phyloP scores from a whole-genome alignment of 257 asterid genomes.

The Solanum paucissectum region DNA sequence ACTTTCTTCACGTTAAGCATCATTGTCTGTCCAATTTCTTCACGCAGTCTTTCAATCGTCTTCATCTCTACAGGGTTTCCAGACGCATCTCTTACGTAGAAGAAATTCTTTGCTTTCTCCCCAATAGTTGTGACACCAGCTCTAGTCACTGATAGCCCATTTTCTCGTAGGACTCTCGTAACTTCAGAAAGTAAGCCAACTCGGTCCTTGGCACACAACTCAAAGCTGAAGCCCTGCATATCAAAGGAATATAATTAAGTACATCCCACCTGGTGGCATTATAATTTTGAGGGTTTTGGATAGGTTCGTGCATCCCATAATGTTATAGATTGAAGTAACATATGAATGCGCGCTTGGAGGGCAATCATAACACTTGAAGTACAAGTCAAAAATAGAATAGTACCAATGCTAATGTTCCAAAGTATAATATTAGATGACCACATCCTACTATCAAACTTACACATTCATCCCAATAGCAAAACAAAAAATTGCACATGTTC shows the following conservation, averaged over 20 bases:
- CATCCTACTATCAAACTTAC: neutral
- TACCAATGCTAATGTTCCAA: neutral
- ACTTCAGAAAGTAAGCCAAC: slow-evolving; percentile 91
- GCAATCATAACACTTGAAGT: neutral
- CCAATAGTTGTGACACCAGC: slow-evolving; percentile 90
- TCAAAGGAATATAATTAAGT: neutral
- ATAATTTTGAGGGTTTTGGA: neutral
- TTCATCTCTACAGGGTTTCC: slow-evolving; percentile 73
- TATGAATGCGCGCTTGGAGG: neutral
- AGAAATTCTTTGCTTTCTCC: slow-evolving; percentile 64
- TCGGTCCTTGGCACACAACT: slow-evolving; percentile 87
- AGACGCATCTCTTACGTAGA: slow-evolving; percentile 79
- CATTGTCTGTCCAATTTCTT: slow-evolving; percentile 78
- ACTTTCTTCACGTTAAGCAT: slow-evolving; percentile 72
- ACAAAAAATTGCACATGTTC: neutral
- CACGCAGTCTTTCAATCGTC: slow-evolving; percentile 56
- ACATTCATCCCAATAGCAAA: neutral
- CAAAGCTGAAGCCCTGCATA: slow-evolving; percentile 71
- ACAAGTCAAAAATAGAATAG: neutral
- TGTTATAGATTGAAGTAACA: neutral
- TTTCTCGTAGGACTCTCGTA: slow-evolving; percentile 77
- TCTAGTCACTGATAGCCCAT: slow-evolving; percentile 77
- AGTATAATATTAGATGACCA: neutral
- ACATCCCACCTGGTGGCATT: neutral
- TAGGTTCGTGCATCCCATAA: neutral